Conservation (phyloP, 75 land plant genomes). For the Pinus tabuliformis region DNA sequence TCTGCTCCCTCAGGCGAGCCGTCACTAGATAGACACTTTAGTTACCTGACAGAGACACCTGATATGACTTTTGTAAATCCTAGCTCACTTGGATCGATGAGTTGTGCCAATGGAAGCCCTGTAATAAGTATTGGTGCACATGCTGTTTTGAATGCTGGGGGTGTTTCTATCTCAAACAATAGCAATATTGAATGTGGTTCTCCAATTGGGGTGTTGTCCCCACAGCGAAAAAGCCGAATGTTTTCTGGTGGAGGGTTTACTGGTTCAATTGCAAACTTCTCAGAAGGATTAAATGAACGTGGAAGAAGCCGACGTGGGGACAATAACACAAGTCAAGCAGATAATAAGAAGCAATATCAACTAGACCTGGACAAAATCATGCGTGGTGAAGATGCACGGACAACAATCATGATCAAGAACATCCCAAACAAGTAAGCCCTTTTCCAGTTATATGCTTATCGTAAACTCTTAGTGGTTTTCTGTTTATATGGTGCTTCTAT, state of each 20-base stretch:
- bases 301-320: conserved; percentile 47
- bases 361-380: conserved; percentile 50
- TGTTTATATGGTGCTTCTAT: no score
- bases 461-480: no score
- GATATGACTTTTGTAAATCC: conserved; percentile 57
- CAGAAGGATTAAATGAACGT: conserved; percentile 52
- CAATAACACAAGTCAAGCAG: conserved; percentile 20
- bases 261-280: conserved; percentile 22
- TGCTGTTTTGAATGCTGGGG: conserved; percentile 31
- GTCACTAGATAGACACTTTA: conserved; percentile 43
- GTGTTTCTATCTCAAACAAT: conserved; percentile 35
- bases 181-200: conserved; percentile 50
- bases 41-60: conserved; percentile 63
- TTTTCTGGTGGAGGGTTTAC: conserved; percentile 48
- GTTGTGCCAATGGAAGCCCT: conserved; percentile 32
- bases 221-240: conserved; percentile 45
- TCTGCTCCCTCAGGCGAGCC: conserved; percentile 73
- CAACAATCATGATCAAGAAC: conserved; percentile 55
- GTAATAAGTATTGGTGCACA: conserved; percentile 56
- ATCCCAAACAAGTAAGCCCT: conserved; percentile 57
- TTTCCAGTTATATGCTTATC: not conserved
- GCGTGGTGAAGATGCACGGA: conserved; percentile 51
- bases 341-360: conserved; percentile 52
- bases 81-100: conserved; percentile 37
- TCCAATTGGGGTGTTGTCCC: conserved; percentile 59